Percentiles rank a stretch among this genome's conserved stretches.
Conservation (phyloP, 208 protist species). For the Trypanosoma mega region DNA sequence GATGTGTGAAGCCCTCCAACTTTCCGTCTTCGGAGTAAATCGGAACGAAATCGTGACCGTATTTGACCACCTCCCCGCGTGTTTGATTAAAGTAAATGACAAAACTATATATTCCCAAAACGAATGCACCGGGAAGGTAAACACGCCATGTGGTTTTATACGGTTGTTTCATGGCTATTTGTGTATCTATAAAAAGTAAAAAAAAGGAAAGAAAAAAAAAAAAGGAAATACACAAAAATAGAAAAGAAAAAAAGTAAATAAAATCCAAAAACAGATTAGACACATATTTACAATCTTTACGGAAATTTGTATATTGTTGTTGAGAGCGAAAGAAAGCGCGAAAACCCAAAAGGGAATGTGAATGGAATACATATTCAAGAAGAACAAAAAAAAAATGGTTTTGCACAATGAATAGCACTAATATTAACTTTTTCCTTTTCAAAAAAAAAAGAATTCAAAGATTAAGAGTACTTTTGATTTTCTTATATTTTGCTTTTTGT, state of each 20-base stretch:
- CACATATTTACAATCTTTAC: no score
- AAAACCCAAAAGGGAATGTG: no score
- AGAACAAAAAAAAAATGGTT: no score
- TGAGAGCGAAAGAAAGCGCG: no score
- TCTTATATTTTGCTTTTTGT: no score
- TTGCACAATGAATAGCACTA: no score
- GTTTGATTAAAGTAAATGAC: conserved; percentile 74
- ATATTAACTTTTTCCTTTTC: no score
- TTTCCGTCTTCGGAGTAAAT: conserved; percentile 88
- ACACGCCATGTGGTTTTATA: conserved; percentile 79
- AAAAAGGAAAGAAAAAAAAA: not conserved
- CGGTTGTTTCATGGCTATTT: conserved; percentile 57
- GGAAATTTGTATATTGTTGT: no score
- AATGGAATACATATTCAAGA: no score
- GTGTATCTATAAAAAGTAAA: conserved; percentile 8
- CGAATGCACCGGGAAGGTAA: conserved; percentile 74
- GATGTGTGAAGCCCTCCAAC: conserved; percentile 87
- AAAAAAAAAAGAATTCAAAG: no score
- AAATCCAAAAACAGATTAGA: not conserved
- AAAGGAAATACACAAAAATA: not conserved
- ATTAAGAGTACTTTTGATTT: no score
- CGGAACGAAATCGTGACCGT: conserved; percentile 84
- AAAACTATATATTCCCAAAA: conserved; percentile 58
- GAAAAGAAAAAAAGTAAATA: not conserved
- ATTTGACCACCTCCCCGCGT: conserved; percentile 60